Conservation (phyloP, 495 filamentous ascomycete species). For the Talaromyces nanjingensis region DNA sequence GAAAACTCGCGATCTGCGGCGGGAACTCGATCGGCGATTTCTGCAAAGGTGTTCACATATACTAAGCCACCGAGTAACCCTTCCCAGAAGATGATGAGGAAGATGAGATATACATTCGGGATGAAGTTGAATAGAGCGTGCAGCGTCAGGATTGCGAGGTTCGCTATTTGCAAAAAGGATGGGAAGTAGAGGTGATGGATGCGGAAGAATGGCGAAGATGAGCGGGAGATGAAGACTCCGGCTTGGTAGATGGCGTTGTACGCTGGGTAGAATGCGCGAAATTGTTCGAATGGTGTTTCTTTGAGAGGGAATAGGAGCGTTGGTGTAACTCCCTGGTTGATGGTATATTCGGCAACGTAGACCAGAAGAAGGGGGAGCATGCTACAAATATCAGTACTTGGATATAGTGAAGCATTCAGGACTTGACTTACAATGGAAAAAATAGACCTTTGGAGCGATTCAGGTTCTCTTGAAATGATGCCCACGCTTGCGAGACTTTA, state of each 20-base stretch:
- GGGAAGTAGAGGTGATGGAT: slow-evolving; percentile 75
- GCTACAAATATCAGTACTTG: slow-evolving; percentile 36
- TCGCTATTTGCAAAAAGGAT: slow-evolving; percentile 73
- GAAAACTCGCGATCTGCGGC: slow-evolving; percentile 81
- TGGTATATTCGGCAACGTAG: slow-evolving; percentile 92
- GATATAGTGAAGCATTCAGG: slow-evolving; percentile 2
- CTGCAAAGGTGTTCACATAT: slow-evolving; percentile 93
- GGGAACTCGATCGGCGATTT: slow-evolving; percentile 75
- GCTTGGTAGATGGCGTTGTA: slow-evolving; percentile 90
- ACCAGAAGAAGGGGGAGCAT: slow-evolving; percentile 91
- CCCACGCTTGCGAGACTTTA: slow-evolving; percentile 15
- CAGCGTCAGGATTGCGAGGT: slow-evolving; percentile 63
- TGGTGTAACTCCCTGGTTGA: slow-evolving; percentile 88
- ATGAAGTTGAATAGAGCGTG: slow-evolving; percentile 75
- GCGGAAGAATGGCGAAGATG: slow-evolving; percentile 78
- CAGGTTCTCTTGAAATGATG: slow-evolving; percentile 42
- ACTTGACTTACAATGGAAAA: slow-evolving; percentile 55
- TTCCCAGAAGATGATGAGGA: slow-evolving; percentile 88
- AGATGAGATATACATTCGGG: slow-evolving; percentile 76
- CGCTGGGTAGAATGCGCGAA: slow-evolving; percentile 86
- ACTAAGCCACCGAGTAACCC: slow-evolving; percentile 84
- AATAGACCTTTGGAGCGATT: slow-evolving; percentile 48
- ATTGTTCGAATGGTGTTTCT: slow-evolving; percentile 67
- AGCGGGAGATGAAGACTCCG: slow-evolving; percentile 89
- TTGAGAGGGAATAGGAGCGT: slow-evolving; percentile 80